These are phyloP conservation scores for Aspergillus saccharolyticus DNA, from an alignment of 495 filamentous ascomycete species.

Conservation along the genomic window DNA sequence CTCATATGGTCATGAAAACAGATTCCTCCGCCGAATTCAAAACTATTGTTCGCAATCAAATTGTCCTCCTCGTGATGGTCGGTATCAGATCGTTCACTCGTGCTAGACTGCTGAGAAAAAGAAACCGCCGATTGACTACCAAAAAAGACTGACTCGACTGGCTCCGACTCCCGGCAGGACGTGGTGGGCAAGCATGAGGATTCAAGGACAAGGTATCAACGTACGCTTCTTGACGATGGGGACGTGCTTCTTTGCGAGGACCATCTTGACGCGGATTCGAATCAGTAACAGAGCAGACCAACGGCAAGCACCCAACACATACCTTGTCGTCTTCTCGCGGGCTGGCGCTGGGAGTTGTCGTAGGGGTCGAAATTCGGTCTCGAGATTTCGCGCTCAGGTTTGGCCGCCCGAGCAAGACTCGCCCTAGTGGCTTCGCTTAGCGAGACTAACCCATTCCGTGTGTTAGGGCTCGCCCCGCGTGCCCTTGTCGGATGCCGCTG, in stretches of 20 bases:
- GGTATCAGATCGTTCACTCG: neutral
- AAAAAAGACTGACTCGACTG: neutral
- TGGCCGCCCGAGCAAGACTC: slow-evolving; percentile 22
- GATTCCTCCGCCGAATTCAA: too few species aligned
- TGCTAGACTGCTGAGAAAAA: neutral
- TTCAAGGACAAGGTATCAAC: slow-evolving; percentile 34
- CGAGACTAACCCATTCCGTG: slow-evolving; percentile 20
- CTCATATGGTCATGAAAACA: too few species aligned
- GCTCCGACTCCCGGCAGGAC: neutral
- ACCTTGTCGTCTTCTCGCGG: slow-evolving; percentile 45
- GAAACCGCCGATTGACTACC: neutral
- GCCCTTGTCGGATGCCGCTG: slow-evolving; percentile 17
- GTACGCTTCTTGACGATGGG: slow-evolving; percentile 99
- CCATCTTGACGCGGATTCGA: slow-evolving; percentile 62
- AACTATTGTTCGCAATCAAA: too few species aligned
- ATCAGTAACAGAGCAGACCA: slow-evolving; percentile 8
- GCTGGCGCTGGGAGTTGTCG: slow-evolving; percentile 47
- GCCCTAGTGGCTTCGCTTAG: slow-evolving; percentile 43
- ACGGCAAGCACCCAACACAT: slow-evolving; percentile 14
- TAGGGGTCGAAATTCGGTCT: slow-evolving; percentile 41
- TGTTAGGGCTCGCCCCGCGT: slow-evolving; percentile 17
- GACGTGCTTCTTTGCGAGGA: slow-evolving; percentile 96
- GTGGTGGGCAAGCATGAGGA: slow-evolving; percentile 5
- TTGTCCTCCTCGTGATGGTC: too few species aligned
- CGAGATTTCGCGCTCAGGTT: slow-evolving; percentile 36